These are phyloP conservation scores for Tolypocladium endophyticum DNA, from an alignment of 2,329 filamentous ascomycete species.

Conservation along the genomic window DNA sequence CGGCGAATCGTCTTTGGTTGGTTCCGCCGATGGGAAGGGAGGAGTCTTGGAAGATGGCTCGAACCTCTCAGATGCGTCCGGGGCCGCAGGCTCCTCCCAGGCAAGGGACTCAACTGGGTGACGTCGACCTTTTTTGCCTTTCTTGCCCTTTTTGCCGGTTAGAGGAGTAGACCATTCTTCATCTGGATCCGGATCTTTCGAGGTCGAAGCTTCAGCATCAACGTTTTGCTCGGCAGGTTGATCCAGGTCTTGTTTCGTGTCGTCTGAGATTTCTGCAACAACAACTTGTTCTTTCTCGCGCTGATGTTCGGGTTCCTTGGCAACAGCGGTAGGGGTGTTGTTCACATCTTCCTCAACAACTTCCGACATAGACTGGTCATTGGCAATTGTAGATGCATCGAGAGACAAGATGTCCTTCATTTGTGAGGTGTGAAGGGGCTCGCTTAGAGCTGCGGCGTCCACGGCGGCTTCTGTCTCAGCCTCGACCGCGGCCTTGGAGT, in stretches of 20 bases:
- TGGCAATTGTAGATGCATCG: too few species aligned
- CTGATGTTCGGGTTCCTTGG: neutral
- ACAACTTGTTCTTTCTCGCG: neutral
- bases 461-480: neutral
- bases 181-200: conserved; percentile 2
- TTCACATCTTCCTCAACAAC: neutral
- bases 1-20: neutral
- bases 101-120: conserved; percentile 3
- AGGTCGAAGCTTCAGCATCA: neutral
- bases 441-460: neutral
- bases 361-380: neutral
- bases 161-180: conserved; percentile 3
- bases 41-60: neutral
- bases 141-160: conserved; percentile 11
- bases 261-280: neutral
- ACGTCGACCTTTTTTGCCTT: conserved; percentile 7
- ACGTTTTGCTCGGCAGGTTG: conserved; percentile 1
- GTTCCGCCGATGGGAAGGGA: neutral
- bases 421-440: neutral
- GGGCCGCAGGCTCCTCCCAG: neutral
- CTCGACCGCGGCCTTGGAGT: neutral
- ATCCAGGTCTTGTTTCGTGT: neutral
- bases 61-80: neutral
- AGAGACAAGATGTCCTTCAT: neutral
- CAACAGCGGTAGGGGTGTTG: neutral